These are phyloP conservation scores for Cubamyces lactineus DNA, from an alignment of 768 basidiomycete species.

Conservation along the genomic window DNA sequence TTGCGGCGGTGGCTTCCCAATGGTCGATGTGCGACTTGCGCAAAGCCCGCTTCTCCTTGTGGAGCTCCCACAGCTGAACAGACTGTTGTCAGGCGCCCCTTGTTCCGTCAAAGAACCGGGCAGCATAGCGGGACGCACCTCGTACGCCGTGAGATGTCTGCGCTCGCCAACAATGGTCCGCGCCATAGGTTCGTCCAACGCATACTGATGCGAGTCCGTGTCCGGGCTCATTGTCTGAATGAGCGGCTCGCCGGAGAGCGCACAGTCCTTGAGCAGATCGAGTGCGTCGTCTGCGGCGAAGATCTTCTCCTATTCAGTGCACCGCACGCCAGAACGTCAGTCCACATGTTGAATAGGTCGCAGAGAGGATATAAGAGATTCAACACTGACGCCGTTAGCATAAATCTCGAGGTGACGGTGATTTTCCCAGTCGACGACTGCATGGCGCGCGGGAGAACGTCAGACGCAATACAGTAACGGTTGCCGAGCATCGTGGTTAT, in stretches of 20 bases:
- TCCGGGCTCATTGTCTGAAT: conserved; percentile 43
- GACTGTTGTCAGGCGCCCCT: conserved; percentile 17
- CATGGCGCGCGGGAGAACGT: background rate
- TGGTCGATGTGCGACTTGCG: conserved; percentile 51
- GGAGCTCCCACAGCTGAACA: conserved; percentile 50
- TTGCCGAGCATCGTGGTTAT: background rate
- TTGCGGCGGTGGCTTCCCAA: conserved; percentile 48
- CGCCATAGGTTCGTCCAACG: conserved; percentile 46
- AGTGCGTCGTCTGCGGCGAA: conserved; percentile 45
- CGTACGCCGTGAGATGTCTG: conserved; percentile 31
- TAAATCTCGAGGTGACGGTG: conserved; percentile 54
- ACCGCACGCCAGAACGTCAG: background rate
- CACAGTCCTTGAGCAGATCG: conserved; percentile 42
- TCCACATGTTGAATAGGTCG: background rate
- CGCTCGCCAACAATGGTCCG: conserved; percentile 47
- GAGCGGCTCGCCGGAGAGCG: conserved; percentile 47
- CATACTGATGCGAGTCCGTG: conserved; percentile 40
- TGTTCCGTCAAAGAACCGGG: background rate
- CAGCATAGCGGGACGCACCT: conserved; percentile 21
- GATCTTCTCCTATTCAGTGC: conserved; percentile 37
- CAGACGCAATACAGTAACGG: background rate
- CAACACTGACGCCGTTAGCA: conserved; percentile 30
- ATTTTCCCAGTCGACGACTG: conserved; percentile 75
- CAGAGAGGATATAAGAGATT: background rate
- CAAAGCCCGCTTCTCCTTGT: conserved; percentile 43